Evolutionary conservation across 2,329 filamentous ascomycete species (phyloP).

Genomic region (Aspergillus unguis): DNA sequence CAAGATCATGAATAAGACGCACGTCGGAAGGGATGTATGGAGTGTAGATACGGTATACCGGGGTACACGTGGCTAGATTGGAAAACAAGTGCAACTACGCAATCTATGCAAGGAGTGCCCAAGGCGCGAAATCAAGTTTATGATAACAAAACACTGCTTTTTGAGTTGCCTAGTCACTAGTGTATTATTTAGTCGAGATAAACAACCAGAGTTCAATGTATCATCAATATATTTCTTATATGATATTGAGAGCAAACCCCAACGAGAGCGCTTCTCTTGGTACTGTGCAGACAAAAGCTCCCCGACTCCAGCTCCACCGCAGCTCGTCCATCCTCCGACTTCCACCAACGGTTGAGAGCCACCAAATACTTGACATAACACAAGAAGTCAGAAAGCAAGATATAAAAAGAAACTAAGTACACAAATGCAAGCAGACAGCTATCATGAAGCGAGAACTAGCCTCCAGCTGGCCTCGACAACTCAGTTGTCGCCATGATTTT

Average conservation of each 20-base stretch:
- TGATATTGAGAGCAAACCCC: not conserved
- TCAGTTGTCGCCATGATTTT: constrained; percentile 21
- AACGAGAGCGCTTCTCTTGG: not conserved
- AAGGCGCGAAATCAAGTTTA: constrained; percentile 2
- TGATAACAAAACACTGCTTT: too few relatives aligned
- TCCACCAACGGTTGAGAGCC: not conserved
- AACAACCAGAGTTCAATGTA: not conserved
- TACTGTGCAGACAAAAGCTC: not conserved
- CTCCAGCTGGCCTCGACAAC: constrained; percentile 23
- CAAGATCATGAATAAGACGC: not conserved
- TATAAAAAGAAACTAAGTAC: constrained; percentile 20
- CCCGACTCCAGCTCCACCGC: too few relatives aligned
- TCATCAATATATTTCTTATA: constrained; percentile 4
- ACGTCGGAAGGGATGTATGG: not conserved
- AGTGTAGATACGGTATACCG: too few relatives aligned
- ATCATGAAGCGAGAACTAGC: constrained; percentile 23
- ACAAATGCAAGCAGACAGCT: constrained; percentile 17
- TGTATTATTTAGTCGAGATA: not conserved
- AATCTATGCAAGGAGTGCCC: not conserved
- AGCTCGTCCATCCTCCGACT: not conserved
- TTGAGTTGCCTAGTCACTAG: not conserved
- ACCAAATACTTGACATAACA: constrained; percentile 12
- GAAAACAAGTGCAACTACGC: not conserved
- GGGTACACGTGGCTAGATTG: not conserved
- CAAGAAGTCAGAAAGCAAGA: constrained; percentile 15